Base-by-base conservation (phyloP, 495 filamentous ascomycete species). In the Xylaria venustula region DNA sequence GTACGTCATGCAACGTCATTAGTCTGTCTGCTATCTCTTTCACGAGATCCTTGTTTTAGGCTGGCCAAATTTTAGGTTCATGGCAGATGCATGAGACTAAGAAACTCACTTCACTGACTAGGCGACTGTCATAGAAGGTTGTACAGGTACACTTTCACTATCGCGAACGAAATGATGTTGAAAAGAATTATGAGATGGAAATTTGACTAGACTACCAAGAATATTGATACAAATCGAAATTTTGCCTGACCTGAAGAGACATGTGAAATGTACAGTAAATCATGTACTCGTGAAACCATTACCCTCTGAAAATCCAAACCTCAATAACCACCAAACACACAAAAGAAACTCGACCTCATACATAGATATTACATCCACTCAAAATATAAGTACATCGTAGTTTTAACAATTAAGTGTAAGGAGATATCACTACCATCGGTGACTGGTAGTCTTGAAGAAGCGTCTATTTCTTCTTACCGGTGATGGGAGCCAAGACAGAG, bases 401-500 rank as follows among this genome's bases (percentile, higher is more conserved):
- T 4, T 5, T 5, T 5, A 34, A 34, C 5, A 5, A 34, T 34
- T 34, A 34, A 34, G 30, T 11, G 30, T 11, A 34, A 34, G 11
- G 30, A 5, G 30, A 5, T 5, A 5, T 34, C 30, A 34, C 11
- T 34, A 5, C 30, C 30, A 11, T n/a, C n/a, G n/a, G n/a, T n/a
- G n/a, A n/a, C n/a, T n/a, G n/a, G n/a, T n/a, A n/a, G n/a, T 34
- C 11, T 34, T 40, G 37, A 40, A 40, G 37, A 15, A 40, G 42
- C 14, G 22, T 49, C 19, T 30, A 49, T 65, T 57, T 66, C 60
- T 72, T 75, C 67, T 79, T 78, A 69, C 78, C 79, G 0, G 72
- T 81, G 20, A 92, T 65, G 2, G 83, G 74, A 58, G 85, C 81
- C 20, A 79, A 76, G 19, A 90, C 63, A 14, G 77, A 71, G 1